Evolutionary conservation across 2,329 filamentous ascomycete species (phyloP).

Genomic region (Scolecobasidium constrictum): DNA sequence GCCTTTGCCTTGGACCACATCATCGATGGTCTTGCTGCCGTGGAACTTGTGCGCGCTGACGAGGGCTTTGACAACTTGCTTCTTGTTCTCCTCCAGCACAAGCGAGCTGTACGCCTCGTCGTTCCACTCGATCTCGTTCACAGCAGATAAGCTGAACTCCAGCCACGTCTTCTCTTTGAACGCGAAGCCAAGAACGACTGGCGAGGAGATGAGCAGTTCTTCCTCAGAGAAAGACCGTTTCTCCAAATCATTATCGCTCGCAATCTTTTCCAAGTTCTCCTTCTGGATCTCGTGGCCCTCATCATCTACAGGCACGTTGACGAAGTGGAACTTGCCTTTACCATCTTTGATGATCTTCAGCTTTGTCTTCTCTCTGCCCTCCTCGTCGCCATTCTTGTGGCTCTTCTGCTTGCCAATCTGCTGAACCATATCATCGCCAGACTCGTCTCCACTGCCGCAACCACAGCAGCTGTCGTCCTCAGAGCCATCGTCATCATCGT

Average conservation of each 20-base stretch:
- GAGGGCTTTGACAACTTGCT: conserved; percentile 61
- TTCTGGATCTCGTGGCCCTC: conserved; percentile 41
- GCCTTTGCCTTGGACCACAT: conserved; percentile 62
- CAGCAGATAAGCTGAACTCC: conserved; percentile 69
- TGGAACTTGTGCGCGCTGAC: conserved; percentile 80
- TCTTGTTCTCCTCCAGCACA: conserved; percentile 55
- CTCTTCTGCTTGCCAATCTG: conserved; percentile 28
- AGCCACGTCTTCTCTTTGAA: conserved; percentile 87
- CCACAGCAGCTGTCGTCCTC: conserved; percentile 24
- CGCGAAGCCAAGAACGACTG: conserved; percentile 75
- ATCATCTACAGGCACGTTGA: conserved; percentile 45
- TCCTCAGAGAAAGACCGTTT: conserved; percentile 61
- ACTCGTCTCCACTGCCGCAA: conserved; percentile 27
- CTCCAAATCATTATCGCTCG: conserved; percentile 15
- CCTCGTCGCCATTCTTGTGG: conserved; percentile 18
- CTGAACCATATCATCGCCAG: conserved; percentile 42
- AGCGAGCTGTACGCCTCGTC: conserved; percentile 71
- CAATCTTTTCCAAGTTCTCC: conserved; percentile 35
- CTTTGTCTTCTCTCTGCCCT: conserved; percentile 19
- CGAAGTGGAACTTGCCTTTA: conserved; percentile 36
- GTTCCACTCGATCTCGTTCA: conserved; percentile 78
- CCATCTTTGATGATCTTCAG: conserved; percentile 36
- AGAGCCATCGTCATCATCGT: conserved; percentile 34
- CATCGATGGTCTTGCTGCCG: conserved; percentile 70
- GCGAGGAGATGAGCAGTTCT: conserved; percentile 72